Base-by-base conservation (phyloP, 306 rosid genomes). In the Medicago lupulina region DNA sequence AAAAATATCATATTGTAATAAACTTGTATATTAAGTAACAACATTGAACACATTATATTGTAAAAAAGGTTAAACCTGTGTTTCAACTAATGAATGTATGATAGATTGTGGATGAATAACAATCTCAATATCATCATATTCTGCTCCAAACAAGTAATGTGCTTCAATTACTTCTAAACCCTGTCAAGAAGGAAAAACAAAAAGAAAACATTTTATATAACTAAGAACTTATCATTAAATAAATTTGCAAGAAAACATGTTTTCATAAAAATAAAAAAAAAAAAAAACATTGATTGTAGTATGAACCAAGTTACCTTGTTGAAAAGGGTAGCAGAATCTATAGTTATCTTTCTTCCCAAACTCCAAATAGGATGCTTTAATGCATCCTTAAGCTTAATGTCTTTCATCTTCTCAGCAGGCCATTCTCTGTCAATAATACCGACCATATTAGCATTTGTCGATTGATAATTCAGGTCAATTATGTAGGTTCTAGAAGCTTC, bases 141-240 rank as follows among this genome's bases (percentile, higher is more conserved):
- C 92, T 38, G 90, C 93, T 85, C 98, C 98, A 68, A 86, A 93
- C 80, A 93, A 86, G 80, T 91, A 93, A 85, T 93, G 97, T 28
- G 98, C 98, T 86, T 93, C 98, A 61, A 93, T 93, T 31, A 93
- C 98, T 86, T 93, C 98, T 39, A 93, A 83, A 72, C 98, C 98
- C 97, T 93, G 84, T 43, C 53, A 63, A 49, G 60, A 77, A 65
- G 8, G 6, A 46, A 34, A 66, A 34, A 59, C 10, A 4, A 39
- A 58, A 58, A 23, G 0, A 1, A 47, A 62, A 59, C 38, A 8
- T 75, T 8, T 44, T 50, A 50, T 47, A 71, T 40, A 18, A 54
- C 50, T 73, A 7, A 60, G 76, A 71, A 18, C 19, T 25, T 15
- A 8, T 54, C 8, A 54, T 69, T 51, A 76, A 50, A 84, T 38